Conservation (phyloP, 805 yeast species). For the Maudiozyma barnettii region DNA sequence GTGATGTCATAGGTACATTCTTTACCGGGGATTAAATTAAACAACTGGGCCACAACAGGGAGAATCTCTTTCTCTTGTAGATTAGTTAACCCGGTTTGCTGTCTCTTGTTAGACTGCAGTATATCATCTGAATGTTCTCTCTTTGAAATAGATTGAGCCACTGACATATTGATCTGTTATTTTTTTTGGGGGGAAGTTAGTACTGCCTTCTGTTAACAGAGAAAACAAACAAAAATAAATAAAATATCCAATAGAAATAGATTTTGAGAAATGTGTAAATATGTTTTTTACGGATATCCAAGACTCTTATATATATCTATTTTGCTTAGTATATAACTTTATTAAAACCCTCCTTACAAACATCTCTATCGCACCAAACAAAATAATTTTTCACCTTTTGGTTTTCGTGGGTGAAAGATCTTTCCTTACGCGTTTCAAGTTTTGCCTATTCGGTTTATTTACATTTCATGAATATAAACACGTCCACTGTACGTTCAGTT, state of each 20-base stretch:
- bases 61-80: not conserved
- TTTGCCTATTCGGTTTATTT: slow-evolving; percentile 1
- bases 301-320: no score
- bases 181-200: not conserved
- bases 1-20: slow-evolving; percentile 26
- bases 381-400: not conserved
- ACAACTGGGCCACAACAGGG: slow-evolving; percentile 12
- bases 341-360: no score
- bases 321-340: no score
- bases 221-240: not conserved
- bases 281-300: no score
- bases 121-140: slow-evolving; percentile 12
- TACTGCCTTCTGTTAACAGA: not conserved
- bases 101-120: slow-evolving; percentile 10
- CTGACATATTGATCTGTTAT: not conserved
- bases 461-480: not conserved
- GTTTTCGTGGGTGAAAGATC: not conserved
- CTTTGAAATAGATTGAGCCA: slow-evolving; percentile 4
- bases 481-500: not conserved
- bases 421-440: slow-evolving; percentile 1
- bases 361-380: no score
- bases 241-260: not conserved
- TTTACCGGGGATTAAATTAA: slow-evolving; percentile 28
- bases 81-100: slow-evolving; percentile 7
- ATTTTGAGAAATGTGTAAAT: no score